These are phyloP conservation scores for Zarea fungicola DNA, from an alignment of 2,329 filamentous ascomycete species.

Conservation along the genomic window DNA sequence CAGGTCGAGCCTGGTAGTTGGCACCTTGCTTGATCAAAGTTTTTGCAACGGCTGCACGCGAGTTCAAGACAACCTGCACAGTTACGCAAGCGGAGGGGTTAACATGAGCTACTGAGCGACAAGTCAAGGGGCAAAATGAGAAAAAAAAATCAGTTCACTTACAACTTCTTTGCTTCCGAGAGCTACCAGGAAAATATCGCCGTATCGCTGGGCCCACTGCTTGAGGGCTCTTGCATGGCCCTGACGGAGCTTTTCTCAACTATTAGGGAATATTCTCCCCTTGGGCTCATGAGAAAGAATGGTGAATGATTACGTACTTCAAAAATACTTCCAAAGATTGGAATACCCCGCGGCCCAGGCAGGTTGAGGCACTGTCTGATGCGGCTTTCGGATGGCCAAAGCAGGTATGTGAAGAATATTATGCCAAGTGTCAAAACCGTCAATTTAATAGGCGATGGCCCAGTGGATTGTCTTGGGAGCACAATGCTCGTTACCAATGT, in stretches of 20 bases:
- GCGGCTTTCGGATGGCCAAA: not conserved
- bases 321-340: not conserved
- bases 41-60: not conserved
- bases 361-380: not conserved
- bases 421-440: not conserved
- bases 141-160: too few relatives aligned
- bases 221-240: not conserved
- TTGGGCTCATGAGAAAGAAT: too few relatives aligned
- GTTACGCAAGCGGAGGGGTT: too few relatives aligned
- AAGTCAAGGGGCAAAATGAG: too few relatives aligned
- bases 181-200: not conserved
- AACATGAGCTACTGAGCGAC: too few relatives aligned
- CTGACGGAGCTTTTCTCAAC: not conserved
- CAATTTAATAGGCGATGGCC: not conserved
- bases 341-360: not conserved
- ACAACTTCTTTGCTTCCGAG: not conserved
- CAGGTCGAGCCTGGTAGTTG: not conserved
- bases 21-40: slow-evolving; percentile 1
- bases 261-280: too few relatives aligned
- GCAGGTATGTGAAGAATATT: not conserved
- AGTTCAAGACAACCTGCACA: not conserved
- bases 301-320: not conserved
- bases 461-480: not conserved
- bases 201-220: not conserved
- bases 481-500: not conserved